phyloP scores from a whole-genome alignment of 441 rosid species.

The Breynia disticha region DNA sequence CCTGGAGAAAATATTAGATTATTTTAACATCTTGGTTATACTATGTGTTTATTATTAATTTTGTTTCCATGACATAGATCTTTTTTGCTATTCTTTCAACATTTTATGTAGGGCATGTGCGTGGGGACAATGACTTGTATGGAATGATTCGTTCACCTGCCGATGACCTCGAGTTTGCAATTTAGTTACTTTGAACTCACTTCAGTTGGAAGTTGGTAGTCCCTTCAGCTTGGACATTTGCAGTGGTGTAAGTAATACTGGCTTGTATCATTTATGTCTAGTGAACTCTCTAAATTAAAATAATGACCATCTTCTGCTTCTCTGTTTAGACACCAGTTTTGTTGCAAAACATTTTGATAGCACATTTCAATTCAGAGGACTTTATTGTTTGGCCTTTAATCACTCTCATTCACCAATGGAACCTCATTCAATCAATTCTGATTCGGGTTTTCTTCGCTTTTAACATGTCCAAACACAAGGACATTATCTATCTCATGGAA shows the following conservation, averaged over 20 bases:
- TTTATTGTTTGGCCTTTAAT: slow-evolving; percentile 5
- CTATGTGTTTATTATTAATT: neutral
- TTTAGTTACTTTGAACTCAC: neutral
- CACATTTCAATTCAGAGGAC: slow-evolving; percentile 14
- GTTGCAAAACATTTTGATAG: slow-evolving; percentile 12
- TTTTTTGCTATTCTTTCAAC: slow-evolving; percentile 1
- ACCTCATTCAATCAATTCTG: no score
- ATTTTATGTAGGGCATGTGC: slow-evolving; percentile 42
- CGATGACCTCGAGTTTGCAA: slow-evolving; percentile 3
- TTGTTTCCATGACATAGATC: slow-evolving; percentile 10
- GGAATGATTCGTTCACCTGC: slow-evolving; percentile 6
- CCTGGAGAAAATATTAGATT: no score
- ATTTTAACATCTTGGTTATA: neutral
- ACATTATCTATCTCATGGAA: no score
- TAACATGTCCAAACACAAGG: no score
- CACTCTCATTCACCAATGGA: no score
- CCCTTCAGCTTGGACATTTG: slow-evolving; percentile 10
- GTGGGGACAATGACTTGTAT: slow-evolving; percentile 42
- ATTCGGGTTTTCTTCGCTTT: no score
- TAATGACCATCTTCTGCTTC: slow-evolving; percentile 19
- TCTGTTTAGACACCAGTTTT: slow-evolving; percentile 15
- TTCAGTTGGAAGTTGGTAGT: slow-evolving; percentile 10
- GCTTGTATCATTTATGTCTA: slow-evolving; percentile 11
- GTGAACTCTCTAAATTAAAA: no score
- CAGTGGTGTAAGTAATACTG: neutral